Evolutionary conservation across 768 basidiomycete species (phyloP), one percentile per base, ranked within the genome.

Genomic region (Rhodotorula babjevae): DNA sequence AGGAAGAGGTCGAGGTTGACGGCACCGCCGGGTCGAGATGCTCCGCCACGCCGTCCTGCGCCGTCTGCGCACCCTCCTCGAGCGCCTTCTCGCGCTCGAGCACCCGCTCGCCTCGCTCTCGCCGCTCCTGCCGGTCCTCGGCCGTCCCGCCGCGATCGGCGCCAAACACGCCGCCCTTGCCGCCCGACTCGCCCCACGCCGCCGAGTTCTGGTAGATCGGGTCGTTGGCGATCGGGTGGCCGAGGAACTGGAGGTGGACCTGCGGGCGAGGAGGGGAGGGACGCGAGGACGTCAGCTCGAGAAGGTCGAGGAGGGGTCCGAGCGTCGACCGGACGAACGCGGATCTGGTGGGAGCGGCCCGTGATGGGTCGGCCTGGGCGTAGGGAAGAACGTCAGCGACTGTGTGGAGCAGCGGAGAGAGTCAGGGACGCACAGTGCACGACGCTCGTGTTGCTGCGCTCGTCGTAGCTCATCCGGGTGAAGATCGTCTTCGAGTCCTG

Each of bases 321-420:
- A 55, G 53, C n/a, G 25, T 27, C 52, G 53, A 15, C 3, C 36
- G 63, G 27, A 11, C 64, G 46, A 11, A 68, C 95, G 62, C 96
- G 87, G 69, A 98, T 91, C 81, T 99, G 96, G 82, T 99, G 96
- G 0, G 96, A 96, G 74, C 95, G 86, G 61, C 95, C 95, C 11
- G 96, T 99, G 68, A 90, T 82, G 6, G 95, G 95, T 78, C 85
- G 87, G 81, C 60, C 60, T 61, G 60, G 15, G 53, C 4, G n/a
- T 23, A 10, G 5, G 53, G 53, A 29, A 18, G n/a, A 5, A 15
- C 27, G 53, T 16, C 14, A 55, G 8, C 14, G 0, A 31, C 14
- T 42, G n/a, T 15, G 2, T 19, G 27, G 56, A 11, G 25, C 2
- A 11, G 15, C 33, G n/a, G 36, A 66, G 49, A 67, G 61, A 62